Evolutionary conservation across 768 basidiomycete genomes (phyloP), one percentile per base, ranked within the genome.

Genomic region (Collybiopsis confluens): DNA sequence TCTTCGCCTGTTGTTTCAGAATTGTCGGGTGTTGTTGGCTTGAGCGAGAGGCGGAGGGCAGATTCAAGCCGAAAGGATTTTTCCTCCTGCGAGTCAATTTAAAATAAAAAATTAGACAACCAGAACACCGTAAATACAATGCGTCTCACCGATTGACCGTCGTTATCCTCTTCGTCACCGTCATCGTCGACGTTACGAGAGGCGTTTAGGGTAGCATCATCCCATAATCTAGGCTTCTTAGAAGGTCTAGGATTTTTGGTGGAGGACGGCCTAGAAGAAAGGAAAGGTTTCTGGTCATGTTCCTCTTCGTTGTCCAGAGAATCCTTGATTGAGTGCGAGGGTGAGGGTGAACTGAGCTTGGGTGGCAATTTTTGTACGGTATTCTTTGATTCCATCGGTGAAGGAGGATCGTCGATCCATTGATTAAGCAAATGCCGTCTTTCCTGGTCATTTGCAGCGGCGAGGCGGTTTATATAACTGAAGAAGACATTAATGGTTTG

Each of bases 381-480:
- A 40, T 54, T 20, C 20, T 48, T 48, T 8, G 33, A 38, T 13
- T 15, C 21, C 18, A 37, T 2, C 21, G 50, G 24, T 52, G 18
- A 41, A 7, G 38, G 26, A 28, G 43, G 36, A 30, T 50, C n/a
- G 42, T 44, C 41, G 20, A 51, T 43, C 54, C 54, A 56, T 36
- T 51, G 47, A 36, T 37, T 37, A 21, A 56, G 43, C 48, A 56
- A 18, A 20, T 20, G 44, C 18, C 44, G 37, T 45, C 54, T 40
- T 28, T 49, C 54, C 13, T 42, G 26, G n/a, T 49, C 47, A 37
- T 21, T 51, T 21, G 48, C 40, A 16, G 28, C n/a, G 23, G 54
- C 54, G 7, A 56, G n/a, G 21, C 13, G 30, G 13, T 28, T n/a
- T n/a, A 54, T 54, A 37, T 54, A 54, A 10, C 54, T 54, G 45